These are phyloP conservation scores for Lentinula guzmanii DNA, from an alignment of 768 basidiomycete genomes.

Conservation along the genomic window DNA sequence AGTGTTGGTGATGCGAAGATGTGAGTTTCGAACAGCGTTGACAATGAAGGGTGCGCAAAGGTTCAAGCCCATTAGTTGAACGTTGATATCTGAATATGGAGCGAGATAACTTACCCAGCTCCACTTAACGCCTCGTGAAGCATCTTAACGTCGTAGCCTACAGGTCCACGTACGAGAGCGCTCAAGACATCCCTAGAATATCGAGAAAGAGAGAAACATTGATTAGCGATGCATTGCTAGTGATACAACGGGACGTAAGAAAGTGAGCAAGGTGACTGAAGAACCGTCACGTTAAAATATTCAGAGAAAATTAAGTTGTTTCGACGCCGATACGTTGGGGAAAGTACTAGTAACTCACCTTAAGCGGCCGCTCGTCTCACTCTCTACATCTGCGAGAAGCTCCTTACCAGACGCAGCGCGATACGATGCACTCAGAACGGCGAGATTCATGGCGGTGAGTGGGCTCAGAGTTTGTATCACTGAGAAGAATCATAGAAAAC, in stretches of 20 bases:
- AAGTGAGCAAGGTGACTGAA: not conserved
- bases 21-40: no score
- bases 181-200: not conserved
- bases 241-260: not conserved
- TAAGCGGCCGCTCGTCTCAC: not conserved
- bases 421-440: not conserved
- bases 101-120: not conserved
- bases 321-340: no score
- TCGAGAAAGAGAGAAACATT: no score
- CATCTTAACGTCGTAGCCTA: slow-evolving; percentile 3
- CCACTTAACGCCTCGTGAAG: not conserved
- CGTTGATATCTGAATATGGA: no score
- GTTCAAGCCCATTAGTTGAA: no score
- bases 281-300: not conserved
- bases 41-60: no score
- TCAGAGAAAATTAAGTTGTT: not conserved
- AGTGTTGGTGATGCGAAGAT: no score
- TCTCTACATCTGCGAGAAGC: not conserved
- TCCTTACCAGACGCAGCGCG: not conserved
- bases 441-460: not conserved
- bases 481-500: not conserved
- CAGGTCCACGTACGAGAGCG: not conserved
- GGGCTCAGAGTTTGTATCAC: slow-evolving; percentile 1
- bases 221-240: no score
- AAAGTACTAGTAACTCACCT: not conserved